These are phyloP conservation scores for Phytophthora colocasiae DNA, from an alignment of 352 stramenopile genomes.

Conservation along the genomic window DNA sequence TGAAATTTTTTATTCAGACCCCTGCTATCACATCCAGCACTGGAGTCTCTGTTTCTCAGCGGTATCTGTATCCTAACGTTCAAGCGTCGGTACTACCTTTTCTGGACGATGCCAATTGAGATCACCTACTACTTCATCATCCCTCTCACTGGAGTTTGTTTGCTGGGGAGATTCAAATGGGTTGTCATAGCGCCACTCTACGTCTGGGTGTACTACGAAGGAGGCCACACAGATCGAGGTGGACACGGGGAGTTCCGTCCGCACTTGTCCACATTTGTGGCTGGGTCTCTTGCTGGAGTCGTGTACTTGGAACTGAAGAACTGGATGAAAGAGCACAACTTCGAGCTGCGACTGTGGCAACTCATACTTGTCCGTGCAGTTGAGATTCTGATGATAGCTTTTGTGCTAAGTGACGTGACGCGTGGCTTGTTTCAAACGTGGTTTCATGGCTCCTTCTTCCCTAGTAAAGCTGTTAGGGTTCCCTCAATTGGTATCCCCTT, in stretches of 20 bases:
- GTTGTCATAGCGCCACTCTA: slow-evolving; percentile 4
- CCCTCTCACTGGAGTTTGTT: slow-evolving; percentile 18
- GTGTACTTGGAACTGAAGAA: slow-evolving; percentile 4
- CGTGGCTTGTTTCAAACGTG: background rate
- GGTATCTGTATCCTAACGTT: slow-evolving; percentile 9
- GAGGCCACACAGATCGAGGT: slow-evolving; percentile 1
- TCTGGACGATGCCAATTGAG: slow-evolving; percentile 54
- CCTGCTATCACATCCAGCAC: slow-evolving; percentile 2
- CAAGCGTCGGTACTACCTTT: slow-evolving; percentile 41
- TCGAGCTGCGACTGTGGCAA: slow-evolving; percentile 2
- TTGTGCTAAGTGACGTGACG: slow-evolving; percentile 2
- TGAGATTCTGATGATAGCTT: background rate
- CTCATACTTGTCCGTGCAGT: background rate
- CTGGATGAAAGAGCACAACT: slow-evolving; percentile 5
- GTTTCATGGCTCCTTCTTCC: slow-evolving; percentile 1
- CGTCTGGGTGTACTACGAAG: slow-evolving; percentile 22
- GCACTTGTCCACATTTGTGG: slow-evolving; percentile 14
- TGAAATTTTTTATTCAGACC: too few species aligned
- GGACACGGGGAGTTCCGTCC: background rate
- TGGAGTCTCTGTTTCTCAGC: slow-evolving; percentile 11
- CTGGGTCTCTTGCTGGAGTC: slow-evolving; percentile 12
- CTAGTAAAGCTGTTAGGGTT: background rate
- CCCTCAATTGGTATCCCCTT: slow-evolving; percentile 1
- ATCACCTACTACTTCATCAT: slow-evolving; percentile 52
- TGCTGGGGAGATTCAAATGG: slow-evolving; percentile 8